Evolutionary conservation across 352 stramenopile genomes (phyloP), one percentile per base, ranked within the genome.

Genomic region (Pythium sukuiense): DNA sequence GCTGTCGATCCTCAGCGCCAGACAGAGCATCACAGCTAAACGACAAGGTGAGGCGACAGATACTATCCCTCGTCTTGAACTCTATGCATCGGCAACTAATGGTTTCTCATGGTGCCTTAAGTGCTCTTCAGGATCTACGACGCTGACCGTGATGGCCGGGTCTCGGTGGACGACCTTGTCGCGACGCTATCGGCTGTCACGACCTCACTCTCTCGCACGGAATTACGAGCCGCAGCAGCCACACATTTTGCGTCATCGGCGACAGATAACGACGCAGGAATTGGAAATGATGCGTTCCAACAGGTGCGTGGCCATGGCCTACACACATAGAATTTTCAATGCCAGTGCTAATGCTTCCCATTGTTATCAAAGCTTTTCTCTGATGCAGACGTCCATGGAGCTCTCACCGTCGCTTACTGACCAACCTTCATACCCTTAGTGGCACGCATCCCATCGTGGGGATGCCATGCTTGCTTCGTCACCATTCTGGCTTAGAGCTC

Each of bases 71-170:
- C 3, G 9, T 14, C 7, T 41, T 7, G 14, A 11, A 2, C 7
- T 41, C 14, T 7, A 35, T 41, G 2, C 11, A 3, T 11, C 11
- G 14, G 14, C 7, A 41, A 3, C 35, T 41, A 16, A 14, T 3
- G 9, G 6, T 16, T 2, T 41, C 6, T 41, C 7, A 16, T 16
- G 7, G 35, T 16, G 3, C 9, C 18, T 8, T 29, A 86, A 24
- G 78, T 81, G 13, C 30, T 87, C 1, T 87, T 84, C 43, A 66
- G 75, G 26, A 29, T 82, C 2, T 84, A 81, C 41, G 78, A 87
- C 16, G 46, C 46, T 18, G 72, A 80, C 8, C 39, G 8, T 3
- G 77, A 80, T 14, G 76, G 76, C 11, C 57, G 14, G 4, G 66
- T 74, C 45, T 74, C 65, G 0, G 48, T 77, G 3, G 61, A 76